Percentiles rank a stretch among this genome's conserved stretches.
Evolutionary conservation across 73 alveolate species (phyloP).

Genomic region (Tetrahymena elliotti): DNA sequence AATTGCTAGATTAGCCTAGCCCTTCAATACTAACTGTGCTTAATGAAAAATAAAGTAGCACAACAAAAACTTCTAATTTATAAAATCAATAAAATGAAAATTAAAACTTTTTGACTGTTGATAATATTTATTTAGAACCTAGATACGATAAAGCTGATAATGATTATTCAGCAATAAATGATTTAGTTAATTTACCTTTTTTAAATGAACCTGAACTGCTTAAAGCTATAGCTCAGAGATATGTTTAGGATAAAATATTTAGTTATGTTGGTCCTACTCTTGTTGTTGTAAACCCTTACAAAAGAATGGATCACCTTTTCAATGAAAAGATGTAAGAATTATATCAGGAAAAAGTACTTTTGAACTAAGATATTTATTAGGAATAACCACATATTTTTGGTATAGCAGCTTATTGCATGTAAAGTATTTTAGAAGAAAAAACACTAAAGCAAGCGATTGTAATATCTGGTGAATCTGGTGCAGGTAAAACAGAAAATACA

Average conservation of each 20-base stretch:
- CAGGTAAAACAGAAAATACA: constrained; percentile 99
- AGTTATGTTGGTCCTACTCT: constrained; percentile 95
- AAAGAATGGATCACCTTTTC: constrained; percentile 70
- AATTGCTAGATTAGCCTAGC: background rate
- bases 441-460: constrained; percentile 83
- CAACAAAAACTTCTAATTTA: background rate
- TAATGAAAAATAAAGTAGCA: background rate
- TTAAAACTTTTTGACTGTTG: background rate
- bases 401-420: constrained; percentile 75
- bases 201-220: constrained; percentile 39
- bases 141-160: background rate
- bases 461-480: constrained; percentile 98
- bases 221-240: constrained; percentile 45
- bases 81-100: background rate
- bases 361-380: constrained; percentile 23
- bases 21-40: background rate
- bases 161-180: background rate
- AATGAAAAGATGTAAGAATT: constrained; percentile 39
- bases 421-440: constrained; percentile 63
- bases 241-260: constrained; percentile 72
- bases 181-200: constrained; percentile 24
- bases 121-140: background rate
- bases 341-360: constrained; percentile 17
- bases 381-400: constrained; percentile 88
- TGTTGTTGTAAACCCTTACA: constrained; percentile 88